Evolutionary conservation across 2,329 filamentous ascomycete species (phyloP), one percentile per base, ranked within the genome.

Genomic region (Ophiostoma ulmi): DNA sequence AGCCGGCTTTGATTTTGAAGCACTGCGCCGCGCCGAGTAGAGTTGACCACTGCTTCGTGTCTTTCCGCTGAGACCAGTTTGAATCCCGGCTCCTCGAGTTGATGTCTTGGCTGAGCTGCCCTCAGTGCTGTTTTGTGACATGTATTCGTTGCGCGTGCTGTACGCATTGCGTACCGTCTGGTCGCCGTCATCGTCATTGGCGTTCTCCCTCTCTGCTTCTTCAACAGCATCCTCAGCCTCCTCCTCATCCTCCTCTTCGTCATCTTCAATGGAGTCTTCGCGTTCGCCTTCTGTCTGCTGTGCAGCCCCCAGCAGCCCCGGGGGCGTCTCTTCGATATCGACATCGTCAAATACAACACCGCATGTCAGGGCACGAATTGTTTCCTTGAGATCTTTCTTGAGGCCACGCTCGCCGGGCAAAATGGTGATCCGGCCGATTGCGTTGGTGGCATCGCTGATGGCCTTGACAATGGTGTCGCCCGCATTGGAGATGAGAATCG

Each of bases 401-500:
- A 87, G 80, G 0, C 83, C 82, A 7, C 79, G 78, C 61, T 89
- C 86, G 7, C 85, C 84, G 0, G 87, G 87, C 1, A 90, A 77
- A 69, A 90, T 88, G 5, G 87, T 89, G 66, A 89, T 78, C 58
- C 84, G 86, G 70, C 86, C 87, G 0, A 90, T 75, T 39, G 81
- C 79, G 35, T 89, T 80, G 0, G 87, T 89, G 4, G 81, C 77
- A 70, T 89, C 85, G 13, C 83, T 81, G 70, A 90, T 79, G 5
- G 81, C 79, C 75, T 86, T 88, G 65, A 97, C 89, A 26, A 97
- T 86, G 0, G 94, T 97, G 76, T 96, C 91, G 35, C 91, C 91
- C 72, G 95, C 91, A 74, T 94, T 91, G 13, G 88, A 90, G 73
- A 96, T 91, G 14, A 97, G 85, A 22, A 97, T 89, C 0, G 94